Evolutionary conservation across 768 basidiomycete genomes (phyloP).

Genomic region (Xerocomellus chrysenteron): DNA sequence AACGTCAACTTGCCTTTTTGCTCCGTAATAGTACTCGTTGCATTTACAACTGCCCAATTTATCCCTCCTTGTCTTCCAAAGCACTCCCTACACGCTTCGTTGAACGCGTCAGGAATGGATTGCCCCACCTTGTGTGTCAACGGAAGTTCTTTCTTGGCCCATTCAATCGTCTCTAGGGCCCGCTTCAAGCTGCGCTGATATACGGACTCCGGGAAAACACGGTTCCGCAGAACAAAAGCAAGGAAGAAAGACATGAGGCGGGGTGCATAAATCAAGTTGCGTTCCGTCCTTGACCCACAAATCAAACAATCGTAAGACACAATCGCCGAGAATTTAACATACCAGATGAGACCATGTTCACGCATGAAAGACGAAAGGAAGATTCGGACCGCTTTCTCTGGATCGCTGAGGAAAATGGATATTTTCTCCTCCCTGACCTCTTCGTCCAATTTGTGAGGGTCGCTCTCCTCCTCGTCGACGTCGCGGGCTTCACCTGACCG

Average conservation of each 20-base stretch:
- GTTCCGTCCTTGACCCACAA: slow-evolving; percentile 40
- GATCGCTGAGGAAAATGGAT: slow-evolving; percentile 57
- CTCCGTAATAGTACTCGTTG: slow-evolving; percentile 2
- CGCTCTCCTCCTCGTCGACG: slow-evolving; percentile 35
- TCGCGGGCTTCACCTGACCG: slow-evolving; percentile 15
- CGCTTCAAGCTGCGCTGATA: slow-evolving; percentile 47
- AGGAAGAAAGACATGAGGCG: slow-evolving; percentile 60
- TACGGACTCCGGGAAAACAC: slow-evolving; percentile 48
- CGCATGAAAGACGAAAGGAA: slow-evolving; percentile 73
- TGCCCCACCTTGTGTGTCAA: slow-evolving; percentile 39
- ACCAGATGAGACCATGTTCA: slow-evolving; percentile 71
- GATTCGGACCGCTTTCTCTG: slow-evolving; percentile 54
- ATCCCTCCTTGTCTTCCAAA: slow-evolving; percentile 50
- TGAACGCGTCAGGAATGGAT: slow-evolving; percentile 45
- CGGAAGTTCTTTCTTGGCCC: slow-evolving; percentile 44
- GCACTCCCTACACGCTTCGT: slow-evolving; percentile 44
- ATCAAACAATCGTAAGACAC: neutral
- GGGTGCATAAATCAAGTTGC: slow-evolving; percentile 49
- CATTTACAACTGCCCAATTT: slow-evolving; percentile 28
- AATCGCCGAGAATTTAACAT: slow-evolving; percentile 15
- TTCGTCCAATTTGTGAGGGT: slow-evolving; percentile 34
- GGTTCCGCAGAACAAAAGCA: slow-evolving; percentile 55
- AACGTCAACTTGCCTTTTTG: slow-evolving; percentile 5
- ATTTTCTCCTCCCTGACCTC: slow-evolving; percentile 45
- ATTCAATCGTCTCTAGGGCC: slow-evolving; percentile 44